Evolutionary conservation across 129 eudicot genomes (phyloP).

Genomic region (Sambucus nigra): DNA sequence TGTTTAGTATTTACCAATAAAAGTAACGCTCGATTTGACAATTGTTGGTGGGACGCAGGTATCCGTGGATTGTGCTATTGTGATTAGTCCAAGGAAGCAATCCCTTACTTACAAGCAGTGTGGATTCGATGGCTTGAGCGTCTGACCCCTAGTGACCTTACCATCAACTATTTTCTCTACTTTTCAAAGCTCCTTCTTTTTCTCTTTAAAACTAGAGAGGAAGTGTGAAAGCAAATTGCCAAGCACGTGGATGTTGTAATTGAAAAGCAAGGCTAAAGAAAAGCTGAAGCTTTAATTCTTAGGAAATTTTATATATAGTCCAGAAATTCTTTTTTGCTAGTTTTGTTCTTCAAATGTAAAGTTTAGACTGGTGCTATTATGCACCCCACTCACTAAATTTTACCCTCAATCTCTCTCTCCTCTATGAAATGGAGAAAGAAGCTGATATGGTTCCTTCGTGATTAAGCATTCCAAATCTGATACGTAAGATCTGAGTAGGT

Average conservation of each 20-base stretch:
- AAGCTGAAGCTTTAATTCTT: background rate
- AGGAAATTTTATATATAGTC: background rate
- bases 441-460: too few species aligned
- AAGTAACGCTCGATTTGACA: too few species aligned
- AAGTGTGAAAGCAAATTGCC: background rate
- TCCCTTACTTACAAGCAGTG: slow-evolving; percentile 73
- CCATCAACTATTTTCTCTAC: background rate
- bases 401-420: too few species aligned
- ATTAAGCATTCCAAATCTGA: too few species aligned
- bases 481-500: too few species aligned
- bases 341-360: background rate
- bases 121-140: slow-evolving; percentile 85
- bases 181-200: background rate
- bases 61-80: slow-evolving; percentile 69
- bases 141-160: slow-evolving; percentile 20
- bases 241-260: background rate
- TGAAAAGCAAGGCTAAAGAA: background rate
- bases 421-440: too few species aligned
- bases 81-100: slow-evolving; percentile 80
- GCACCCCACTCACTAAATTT: too few species aligned
- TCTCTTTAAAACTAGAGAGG: background rate
- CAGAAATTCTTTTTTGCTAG: background rate
- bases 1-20: too few species aligned
- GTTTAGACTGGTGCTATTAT: background rate
- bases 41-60: too few species aligned